Percentiles rank a stretch among this genome's conserved stretches.
phyloP scores from a whole-genome alignment of 331 rosid species.

The Malus hybrid region DNA sequence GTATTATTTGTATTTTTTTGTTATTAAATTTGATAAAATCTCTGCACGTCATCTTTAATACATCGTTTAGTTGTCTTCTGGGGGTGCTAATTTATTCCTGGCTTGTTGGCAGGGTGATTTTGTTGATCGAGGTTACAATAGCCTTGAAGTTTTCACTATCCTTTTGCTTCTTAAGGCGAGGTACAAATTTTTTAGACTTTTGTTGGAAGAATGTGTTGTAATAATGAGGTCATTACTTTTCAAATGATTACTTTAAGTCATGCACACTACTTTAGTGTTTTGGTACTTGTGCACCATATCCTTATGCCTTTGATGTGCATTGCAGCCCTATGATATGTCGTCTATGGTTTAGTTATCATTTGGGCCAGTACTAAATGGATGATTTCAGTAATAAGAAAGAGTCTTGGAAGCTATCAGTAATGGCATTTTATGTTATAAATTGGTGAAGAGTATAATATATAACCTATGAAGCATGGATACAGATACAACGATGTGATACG shows the following conservation, averaged over 20 bases:
- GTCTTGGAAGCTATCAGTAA: not conserved
- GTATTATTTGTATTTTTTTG: conserved; percentile 22
- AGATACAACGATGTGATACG: no score
- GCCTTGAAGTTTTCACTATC: conserved; percentile 96
- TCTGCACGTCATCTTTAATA: not conserved
- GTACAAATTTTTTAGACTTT: conserved; percentile 30
- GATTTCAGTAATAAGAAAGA: not conserved
- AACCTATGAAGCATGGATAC: no score
- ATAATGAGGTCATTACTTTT: not conserved
- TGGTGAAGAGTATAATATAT: no score
- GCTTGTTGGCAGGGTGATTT: conserved; percentile 74
- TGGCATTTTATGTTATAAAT: not conserved
- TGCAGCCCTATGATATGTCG: not conserved
- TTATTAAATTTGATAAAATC: not conserved
- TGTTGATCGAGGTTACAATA: conserved; percentile 97
- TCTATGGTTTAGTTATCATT: not conserved
- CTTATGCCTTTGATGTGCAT: not conserved
- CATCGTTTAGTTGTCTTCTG: not conserved
- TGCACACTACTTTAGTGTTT: not conserved
- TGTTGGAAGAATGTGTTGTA: not conserved
- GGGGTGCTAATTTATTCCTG: conserved; percentile 9
- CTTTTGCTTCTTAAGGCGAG: conserved; percentile 97
- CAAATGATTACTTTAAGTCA: not conserved
- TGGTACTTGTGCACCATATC: not conserved
- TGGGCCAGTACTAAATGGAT: not conserved